phyloP scores from a whole-genome alignment of 1,284 basidiomycete genomes.

The Fomitopsis pinicola region DNA sequence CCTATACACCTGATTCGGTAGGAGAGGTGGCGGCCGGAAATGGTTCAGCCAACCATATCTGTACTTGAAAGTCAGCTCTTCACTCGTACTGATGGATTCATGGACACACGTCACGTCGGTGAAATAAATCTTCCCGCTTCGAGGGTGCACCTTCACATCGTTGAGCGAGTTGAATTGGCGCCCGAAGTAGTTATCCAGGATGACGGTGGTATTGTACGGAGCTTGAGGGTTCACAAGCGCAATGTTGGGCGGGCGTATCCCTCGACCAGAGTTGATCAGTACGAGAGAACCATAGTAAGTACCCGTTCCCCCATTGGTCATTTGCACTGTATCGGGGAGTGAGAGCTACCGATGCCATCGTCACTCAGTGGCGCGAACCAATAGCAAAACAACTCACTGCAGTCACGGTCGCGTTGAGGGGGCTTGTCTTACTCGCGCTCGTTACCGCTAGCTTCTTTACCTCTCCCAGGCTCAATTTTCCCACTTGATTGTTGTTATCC shows the following conservation, averaged over 20 bases:
- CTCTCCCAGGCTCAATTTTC: conserved; percentile 33
- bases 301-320: conserved; percentile 76
- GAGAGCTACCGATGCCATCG: conserved; percentile 32
- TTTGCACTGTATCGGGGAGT: conserved; percentile 48
- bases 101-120: conserved; percentile 57
- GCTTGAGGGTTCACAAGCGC: conserved; percentile 59
- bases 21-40: conserved; percentile 59
- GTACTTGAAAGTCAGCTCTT: not conserved
- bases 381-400: conserved; percentile 33
- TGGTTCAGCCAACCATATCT: conserved; percentile 63
- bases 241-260: conserved; percentile 56
- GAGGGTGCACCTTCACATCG: conserved; percentile 70
- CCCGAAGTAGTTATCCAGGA: conserved; percentile 48
- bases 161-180: conserved; percentile 81
- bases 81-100: no score
- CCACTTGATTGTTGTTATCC: conserved; percentile 39
- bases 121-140: conserved; percentile 63
- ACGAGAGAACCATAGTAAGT: conserved; percentile 60
- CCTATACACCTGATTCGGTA: conserved; percentile 73
- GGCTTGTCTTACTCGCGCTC: conserved; percentile 26
- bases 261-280: conserved; percentile 67
- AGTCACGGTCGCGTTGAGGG: conserved; percentile 52
- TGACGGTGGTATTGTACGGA: conserved; percentile 38
- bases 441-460: conserved; percentile 24
- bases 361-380: not conserved